A percentile compares a stretch with the other conserved stretches of the same genome.
These are phyloP conservation scores for Digitaria exilis DNA, from an alignment of 202 grass and related monocot genomes.

Conservation along the genomic window DNA sequence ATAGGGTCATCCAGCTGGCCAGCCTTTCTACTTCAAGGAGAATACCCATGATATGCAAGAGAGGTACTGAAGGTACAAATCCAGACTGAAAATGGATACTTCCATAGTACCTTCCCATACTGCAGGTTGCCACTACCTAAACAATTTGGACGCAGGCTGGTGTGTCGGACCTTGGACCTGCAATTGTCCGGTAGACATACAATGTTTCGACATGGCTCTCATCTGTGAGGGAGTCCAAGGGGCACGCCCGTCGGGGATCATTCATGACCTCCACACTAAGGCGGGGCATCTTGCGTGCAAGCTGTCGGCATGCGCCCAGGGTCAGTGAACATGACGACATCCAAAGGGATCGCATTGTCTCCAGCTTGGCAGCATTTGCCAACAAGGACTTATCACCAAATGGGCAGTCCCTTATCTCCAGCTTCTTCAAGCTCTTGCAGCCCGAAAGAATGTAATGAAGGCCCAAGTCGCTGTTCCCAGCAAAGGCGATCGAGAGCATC, in stretches of 20 bases:
- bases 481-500: conserved; percentile 76
- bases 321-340: conserved; percentile 80
- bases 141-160: conserved; percentile 67
- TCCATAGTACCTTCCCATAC: conserved; percentile 15
- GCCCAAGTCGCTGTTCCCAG: conserved; percentile 61
- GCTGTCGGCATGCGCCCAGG: conserved; percentile 61
- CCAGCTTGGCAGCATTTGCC: conserved; percentile 76
- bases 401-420: conserved; percentile 81
- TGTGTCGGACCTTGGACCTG: conserved; percentile 59
- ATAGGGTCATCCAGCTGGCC: conserved; percentile 17
- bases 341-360: conserved; percentile 99
- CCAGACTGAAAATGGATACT: conserved; percentile 39
- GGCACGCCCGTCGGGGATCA: conserved; percentile 38
- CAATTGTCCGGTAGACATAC: conserved; percentile 69
- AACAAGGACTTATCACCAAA: conserved; percentile 75
- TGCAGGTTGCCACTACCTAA: neutral
- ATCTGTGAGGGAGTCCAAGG: conserved; percentile 49
- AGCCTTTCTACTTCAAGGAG: conserved; percentile 41
- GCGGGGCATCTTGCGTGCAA: conserved; percentile 68
- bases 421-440: conserved; percentile 76
- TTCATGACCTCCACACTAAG: conserved; percentile 74
- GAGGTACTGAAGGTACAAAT: conserved; percentile 41
- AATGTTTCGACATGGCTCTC: conserved; percentile 60
- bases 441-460: conserved; percentile 79
- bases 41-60: conserved; percentile 29